Evolutionary conservation across 2,329 filamentous ascomycete genomes (phyloP).

Genomic region (Phyllosticta paracitricarpa): DNA sequence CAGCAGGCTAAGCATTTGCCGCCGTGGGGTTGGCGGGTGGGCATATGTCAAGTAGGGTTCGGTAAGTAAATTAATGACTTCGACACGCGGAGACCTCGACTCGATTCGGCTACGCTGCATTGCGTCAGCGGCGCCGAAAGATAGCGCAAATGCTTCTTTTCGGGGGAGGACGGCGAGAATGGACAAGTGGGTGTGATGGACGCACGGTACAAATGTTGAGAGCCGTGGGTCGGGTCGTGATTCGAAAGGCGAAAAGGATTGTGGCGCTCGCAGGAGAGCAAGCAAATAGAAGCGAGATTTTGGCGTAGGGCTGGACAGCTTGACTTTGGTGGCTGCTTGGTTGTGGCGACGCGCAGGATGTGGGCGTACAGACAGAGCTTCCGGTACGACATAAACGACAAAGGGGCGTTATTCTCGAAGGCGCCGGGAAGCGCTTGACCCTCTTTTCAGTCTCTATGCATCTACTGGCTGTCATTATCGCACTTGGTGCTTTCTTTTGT

Average conservation of each 20-base stretch:
- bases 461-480: neutral
- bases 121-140: neutral
- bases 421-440: neutral
- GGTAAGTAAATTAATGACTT: neutral
- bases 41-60: neutral
- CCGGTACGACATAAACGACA: neutral
- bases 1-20: neutral
- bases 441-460: neutral
- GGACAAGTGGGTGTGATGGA: neutral
- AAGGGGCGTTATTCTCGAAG: neutral
- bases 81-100: neutral
- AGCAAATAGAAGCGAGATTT: neutral
- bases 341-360: neutral
- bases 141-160: neutral
- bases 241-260: neutral
- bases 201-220: neutral
- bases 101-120: neutral
- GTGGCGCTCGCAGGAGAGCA: neutral
- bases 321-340: neutral
- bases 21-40: neutral
- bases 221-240: neutral
- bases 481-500: neutral
- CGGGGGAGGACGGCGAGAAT: neutral
- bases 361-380: neutral
- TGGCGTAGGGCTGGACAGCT: neutral